Evolutionary conservation across 805 yeast species (phyloP).

Genomic region (Maudiozyma saulgeensis): DNA sequence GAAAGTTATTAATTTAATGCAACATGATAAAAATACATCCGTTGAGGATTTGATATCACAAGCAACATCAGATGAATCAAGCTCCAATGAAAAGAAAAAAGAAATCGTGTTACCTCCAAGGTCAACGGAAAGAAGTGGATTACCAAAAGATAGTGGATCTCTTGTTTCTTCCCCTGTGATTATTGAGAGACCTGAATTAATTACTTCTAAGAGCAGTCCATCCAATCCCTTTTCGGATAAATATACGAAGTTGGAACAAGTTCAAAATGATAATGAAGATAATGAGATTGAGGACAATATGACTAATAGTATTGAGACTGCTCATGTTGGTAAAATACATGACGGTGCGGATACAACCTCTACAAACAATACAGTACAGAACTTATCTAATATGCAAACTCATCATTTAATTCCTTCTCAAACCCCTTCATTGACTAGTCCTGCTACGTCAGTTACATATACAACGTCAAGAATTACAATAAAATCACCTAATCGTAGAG

Average conservation of each 20-base stretch:
- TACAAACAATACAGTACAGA: neutral
- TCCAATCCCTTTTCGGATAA: neutral
- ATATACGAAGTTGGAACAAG: neutral
- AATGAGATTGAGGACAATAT: neutral
- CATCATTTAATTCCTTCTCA: neutral
- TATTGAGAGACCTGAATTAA: neutral
- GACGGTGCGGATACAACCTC: neutral
- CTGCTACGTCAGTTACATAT: conserved; percentile 29
- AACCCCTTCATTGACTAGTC: conserved; percentile 13
- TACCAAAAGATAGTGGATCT: conserved; percentile 11
- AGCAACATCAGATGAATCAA: neutral
- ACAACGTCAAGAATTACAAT: conserved; percentile 31
- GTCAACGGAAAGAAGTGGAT: conserved; percentile 30
- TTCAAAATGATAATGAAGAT: neutral
- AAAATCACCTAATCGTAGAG: conserved; percentile 19
- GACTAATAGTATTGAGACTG: neutral
- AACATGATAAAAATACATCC: conserved; percentile 5
- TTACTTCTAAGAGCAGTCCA: neutral
- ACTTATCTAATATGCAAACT: neutral
- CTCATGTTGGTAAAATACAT: neutral
- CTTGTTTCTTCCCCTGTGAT: neutral
- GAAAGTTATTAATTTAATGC: conserved; percentile 7
- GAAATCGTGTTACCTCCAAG: conserved; percentile 30
- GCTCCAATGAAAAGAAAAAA: conserved; percentile 3
- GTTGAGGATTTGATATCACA: conserved; percentile 6